phyloP scores from a whole-genome alignment of 345 rosid species.

The Cardiospermum halicacabum region DNA sequence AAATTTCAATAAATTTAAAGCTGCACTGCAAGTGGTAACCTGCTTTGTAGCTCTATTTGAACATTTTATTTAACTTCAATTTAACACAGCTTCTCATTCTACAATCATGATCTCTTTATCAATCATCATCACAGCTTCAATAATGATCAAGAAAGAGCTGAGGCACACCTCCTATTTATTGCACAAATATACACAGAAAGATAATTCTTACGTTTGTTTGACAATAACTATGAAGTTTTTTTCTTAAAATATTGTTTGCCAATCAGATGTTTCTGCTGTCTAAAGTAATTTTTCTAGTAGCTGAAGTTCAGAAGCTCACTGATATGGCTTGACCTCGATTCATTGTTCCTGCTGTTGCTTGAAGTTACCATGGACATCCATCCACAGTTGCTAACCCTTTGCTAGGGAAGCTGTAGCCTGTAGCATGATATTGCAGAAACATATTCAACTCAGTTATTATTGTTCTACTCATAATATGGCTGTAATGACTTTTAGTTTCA shows the following conservation, averaged over 20 bases:
- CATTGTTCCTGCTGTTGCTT: constrained; percentile 2
- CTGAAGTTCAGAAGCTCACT: constrained; percentile 16
- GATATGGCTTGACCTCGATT: constrained; percentile 12
- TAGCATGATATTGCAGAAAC: constrained; percentile 12
- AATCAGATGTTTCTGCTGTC: constrained; percentile 9
- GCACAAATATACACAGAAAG: constrained; percentile 8
- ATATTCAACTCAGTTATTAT: constrained; percentile 11
- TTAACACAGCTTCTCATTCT: neutral
- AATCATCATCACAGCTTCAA: neutral
- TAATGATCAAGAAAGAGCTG: neutral
- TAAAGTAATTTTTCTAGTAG: constrained; percentile 14
- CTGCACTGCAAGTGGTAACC: neutral
- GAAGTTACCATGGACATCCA: constrained; percentile 10
- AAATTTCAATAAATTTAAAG: neutral
- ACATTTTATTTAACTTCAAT: neutral
- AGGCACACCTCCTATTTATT: constrained; percentile 7
- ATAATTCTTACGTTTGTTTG: constrained; percentile 9
- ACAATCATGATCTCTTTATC: neutral
- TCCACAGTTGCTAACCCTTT: neutral
- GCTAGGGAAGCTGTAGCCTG: constrained; percentile 37
- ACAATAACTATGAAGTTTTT: constrained; percentile 20
- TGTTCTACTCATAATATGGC: neutral
- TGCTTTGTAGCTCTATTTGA: neutral
- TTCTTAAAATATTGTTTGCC: constrained; percentile 22
- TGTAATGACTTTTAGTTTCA: neutral